Evolutionary conservation across 2,329 filamentous ascomycete genomes (phyloP).

Genomic region (Clonostachys sp.): DNA sequence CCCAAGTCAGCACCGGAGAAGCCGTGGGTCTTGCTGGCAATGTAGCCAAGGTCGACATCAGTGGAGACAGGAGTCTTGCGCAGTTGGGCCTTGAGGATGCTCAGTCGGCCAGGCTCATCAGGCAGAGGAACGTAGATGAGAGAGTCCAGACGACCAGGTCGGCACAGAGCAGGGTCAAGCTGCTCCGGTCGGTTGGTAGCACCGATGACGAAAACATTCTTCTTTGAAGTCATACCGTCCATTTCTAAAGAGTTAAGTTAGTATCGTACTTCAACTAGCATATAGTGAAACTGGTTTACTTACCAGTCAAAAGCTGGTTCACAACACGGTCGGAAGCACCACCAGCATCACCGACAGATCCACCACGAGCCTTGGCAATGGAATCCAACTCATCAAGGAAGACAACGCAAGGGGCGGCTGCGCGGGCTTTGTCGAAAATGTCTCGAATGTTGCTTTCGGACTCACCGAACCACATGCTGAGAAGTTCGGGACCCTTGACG

Average conservation of each 20-base stretch:
- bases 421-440: slow-evolving; percentile 99
- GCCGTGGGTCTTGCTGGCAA: slow-evolving; percentile 94
- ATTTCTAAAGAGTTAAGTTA: slow-evolving; percentile 59
- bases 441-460: slow-evolving; percentile 99
- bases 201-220: slow-evolving; percentile 99
- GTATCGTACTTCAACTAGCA: not conserved
- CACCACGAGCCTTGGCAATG: slow-evolving; percentile 98
- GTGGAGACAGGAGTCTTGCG: slow-evolving; percentile 91
- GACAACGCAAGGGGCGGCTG: slow-evolving; percentile 94
- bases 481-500: slow-evolving; percentile 94
- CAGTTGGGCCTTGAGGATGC: slow-evolving; percentile 92
- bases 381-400: slow-evolving; percentile 99
- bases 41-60: slow-evolving; percentile 86
- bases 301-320: slow-evolving; percentile 96
- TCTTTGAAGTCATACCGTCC: slow-evolving; percentile 99
- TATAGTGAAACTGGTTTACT: slow-evolving; percentile 26
- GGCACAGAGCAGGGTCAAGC: slow-evolving; percentile 95
- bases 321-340: slow-evolving; percentile 99
- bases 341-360: slow-evolving; percentile 90
- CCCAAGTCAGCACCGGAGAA: slow-evolving; percentile 99
- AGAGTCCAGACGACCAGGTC: slow-evolving; percentile 96
- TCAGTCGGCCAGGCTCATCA: slow-evolving; percentile 81
- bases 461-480: slow-evolving; percentile 99
- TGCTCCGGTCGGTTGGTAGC: slow-evolving; percentile 98
- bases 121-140: slow-evolving; percentile 97